Percentiles rank a stretch among this genome's conserved stretches.
phyloP scores from a whole-genome alignment of 352 stramenopile species.

The Globisporangium alternatum region DNA sequence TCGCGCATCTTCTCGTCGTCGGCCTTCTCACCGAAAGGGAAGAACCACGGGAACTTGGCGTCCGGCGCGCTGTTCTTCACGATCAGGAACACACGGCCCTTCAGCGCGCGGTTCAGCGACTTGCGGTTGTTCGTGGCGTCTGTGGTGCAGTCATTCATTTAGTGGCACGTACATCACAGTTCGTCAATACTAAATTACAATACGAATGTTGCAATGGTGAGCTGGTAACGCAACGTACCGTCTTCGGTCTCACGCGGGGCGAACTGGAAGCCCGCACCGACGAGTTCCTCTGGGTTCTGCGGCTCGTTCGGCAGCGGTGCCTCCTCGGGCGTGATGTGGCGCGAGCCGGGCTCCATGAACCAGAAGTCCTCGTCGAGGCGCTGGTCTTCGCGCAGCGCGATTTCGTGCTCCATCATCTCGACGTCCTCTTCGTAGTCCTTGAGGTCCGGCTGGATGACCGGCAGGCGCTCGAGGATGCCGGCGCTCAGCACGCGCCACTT shows the following conservation, averaged over 20 bases:
- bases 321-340: slow-evolving; percentile 75
- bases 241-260: slow-evolving; percentile 79
- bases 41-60: slow-evolving; percentile 77
- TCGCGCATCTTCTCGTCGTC: slow-evolving; percentile 78
- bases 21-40: slow-evolving; percentile 61
- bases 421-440: slow-evolving; percentile 76
- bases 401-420: slow-evolving; percentile 74
- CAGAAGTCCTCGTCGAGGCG: slow-evolving; percentile 80
- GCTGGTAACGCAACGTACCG: slow-evolving; percentile 9
- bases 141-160: neutral
- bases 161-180: neutral
- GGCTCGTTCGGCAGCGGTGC: slow-evolving; percentile 55
- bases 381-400: slow-evolving; percentile 70
- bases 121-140: slow-evolving; percentile 79
- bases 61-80: slow-evolving; percentile 48
- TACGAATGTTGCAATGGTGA: neutral
- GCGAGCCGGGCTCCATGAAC: slow-evolving; percentile 77
- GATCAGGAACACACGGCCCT: slow-evolving; percentile 76
- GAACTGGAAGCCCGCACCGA: slow-evolving; percentile 73
- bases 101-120: slow-evolving; percentile 81
- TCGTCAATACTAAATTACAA: neutral
- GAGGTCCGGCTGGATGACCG: slow-evolving; percentile 70
- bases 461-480: slow-evolving; percentile 68
- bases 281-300: slow-evolving; percentile 63
- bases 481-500: slow-evolving; percentile 78